Evolutionary conservation across 495 filamentous ascomycete genomes (phyloP).

Genomic region (Daldinia decipiens): DNA sequence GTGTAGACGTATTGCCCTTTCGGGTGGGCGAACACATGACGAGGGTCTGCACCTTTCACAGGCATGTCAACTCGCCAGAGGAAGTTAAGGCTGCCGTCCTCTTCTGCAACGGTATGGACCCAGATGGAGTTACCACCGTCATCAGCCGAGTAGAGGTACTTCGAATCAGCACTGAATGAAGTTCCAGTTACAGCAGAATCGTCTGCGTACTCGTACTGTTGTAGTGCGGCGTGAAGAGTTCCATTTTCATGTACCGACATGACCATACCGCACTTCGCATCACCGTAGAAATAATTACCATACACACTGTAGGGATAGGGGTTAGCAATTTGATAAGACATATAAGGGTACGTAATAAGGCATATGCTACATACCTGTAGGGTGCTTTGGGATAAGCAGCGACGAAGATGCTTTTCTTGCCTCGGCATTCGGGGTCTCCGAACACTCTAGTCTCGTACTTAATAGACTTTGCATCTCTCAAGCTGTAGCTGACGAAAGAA

Average conservation of each 20-base stretch:
- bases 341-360: too few species aligned
- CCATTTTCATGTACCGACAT: conserved; percentile 47
- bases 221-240: conserved; percentile 36
- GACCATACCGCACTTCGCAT: conserved; percentile 48
- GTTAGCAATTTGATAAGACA: too few species aligned
- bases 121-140: conserved; percentile 49
- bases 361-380: conserved; percentile 28
- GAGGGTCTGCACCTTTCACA: conserved; percentile 24
- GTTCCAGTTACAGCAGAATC: conserved; percentile 51
- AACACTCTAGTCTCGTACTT: conserved; percentile 73
- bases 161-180: conserved; percentile 36
- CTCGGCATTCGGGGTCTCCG: conserved; percentile 64
- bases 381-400: conserved; percentile 37
- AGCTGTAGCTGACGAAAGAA: conserved; percentile 55
- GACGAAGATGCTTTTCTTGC: conserved; percentile 47
- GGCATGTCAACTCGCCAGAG: conserved; percentile 28
- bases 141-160: conserved; percentile 51
- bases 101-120: conserved; percentile 47
- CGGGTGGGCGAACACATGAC: conserved; percentile 46
- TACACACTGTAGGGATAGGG: conserved; percentile 33
- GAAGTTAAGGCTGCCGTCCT: conserved; percentile 31
- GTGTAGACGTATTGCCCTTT: conserved; percentile 47
- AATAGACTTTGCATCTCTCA: conserved; percentile 63
- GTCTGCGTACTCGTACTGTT: conserved; percentile 44
- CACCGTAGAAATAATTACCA: conserved; percentile 46